Percentiles rank a stretch among this genome's conserved stretches.
phyloP scores from a whole-genome alignment of 73 alveolate species.

The Urostyla sp. region DNA sequence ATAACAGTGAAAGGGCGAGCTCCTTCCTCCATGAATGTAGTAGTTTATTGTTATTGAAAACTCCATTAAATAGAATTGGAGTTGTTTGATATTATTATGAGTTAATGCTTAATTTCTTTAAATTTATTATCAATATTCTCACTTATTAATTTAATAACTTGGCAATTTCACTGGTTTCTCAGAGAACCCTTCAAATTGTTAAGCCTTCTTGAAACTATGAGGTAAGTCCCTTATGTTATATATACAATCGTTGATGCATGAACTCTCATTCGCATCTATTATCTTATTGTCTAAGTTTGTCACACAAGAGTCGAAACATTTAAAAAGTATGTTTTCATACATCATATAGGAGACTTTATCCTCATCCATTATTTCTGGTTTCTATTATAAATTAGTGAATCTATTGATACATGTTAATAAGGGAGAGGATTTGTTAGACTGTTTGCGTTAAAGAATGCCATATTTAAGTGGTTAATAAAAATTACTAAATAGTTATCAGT shows the following conservation, averaged over 20 bases:
- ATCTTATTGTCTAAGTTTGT: conserved; percentile 40
- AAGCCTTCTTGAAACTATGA: conserved; percentile 28
- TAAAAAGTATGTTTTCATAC: background rate
- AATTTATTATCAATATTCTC: background rate
- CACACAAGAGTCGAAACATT: conserved; percentile 51
- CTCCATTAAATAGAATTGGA: background rate
- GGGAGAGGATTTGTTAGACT: too few species aligned
- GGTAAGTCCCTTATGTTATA: conserved; percentile 30
- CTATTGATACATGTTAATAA: too few species aligned
- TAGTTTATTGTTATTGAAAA: conserved; percentile 22
- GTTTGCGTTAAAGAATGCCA: too few species aligned
- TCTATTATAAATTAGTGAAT: too few species aligned
- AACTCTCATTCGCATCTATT: conserved; percentile 11
- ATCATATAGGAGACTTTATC: conserved; percentile 15
- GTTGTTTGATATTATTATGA: background rate
- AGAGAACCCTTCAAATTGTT: conserved; percentile 31
- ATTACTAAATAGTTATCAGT: conserved; percentile 3
- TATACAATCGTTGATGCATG: conserved; percentile 50
- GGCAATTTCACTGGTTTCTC: background rate
- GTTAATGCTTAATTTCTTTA: background rate
- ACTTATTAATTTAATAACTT: background rate
- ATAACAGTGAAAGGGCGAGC: background rate
- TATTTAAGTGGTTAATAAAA: conserved; percentile 1
- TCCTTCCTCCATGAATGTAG: conserved; percentile 10
- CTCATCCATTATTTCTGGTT: too few species aligned